phyloP scores from a whole-genome alignment of 2,329 filamentous ascomycete species.

The Alternaria novae-zelandiae region DNA sequence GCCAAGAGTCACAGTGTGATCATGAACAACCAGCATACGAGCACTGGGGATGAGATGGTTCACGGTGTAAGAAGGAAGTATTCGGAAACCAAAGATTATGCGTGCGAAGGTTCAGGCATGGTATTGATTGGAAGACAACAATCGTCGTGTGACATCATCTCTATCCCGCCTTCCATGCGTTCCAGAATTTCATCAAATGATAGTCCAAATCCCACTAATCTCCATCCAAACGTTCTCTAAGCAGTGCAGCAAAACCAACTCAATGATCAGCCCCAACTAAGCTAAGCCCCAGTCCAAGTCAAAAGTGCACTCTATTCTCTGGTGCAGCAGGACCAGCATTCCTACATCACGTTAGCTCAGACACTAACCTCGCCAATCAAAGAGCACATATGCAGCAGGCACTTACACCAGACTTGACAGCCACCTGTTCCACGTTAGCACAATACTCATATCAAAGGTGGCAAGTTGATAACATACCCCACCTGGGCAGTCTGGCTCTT shows the following conservation, averaged over 20 bases:
- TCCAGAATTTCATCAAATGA: neutral
- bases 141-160: neutral
- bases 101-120: neutral
- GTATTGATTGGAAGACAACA: neutral
- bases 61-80: neutral
- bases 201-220: too few relatives aligned
- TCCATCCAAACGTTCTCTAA: neutral
- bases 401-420: neutral
- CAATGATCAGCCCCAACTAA: neutral
- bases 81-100: neutral
- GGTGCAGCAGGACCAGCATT: neutral
- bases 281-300: neutral
- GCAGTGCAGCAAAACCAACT: neutral
- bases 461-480: neutral
- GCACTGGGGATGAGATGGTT: neutral
- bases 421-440: neutral
- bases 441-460: neutral
- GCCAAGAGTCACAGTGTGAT: rapidly evolving
- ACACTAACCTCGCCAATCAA: neutral
- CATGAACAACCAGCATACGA: neutral
- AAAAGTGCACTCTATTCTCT: neutral
- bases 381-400: too few relatives aligned
- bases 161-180: neutral
- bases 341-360: neutral
- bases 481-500: neutral